Percentiles rank a stretch among this genome's conserved stretches.
Conservation (phyloP, 1,284 basidiomycete genomes). For the Trametes hirsuta region DNA sequence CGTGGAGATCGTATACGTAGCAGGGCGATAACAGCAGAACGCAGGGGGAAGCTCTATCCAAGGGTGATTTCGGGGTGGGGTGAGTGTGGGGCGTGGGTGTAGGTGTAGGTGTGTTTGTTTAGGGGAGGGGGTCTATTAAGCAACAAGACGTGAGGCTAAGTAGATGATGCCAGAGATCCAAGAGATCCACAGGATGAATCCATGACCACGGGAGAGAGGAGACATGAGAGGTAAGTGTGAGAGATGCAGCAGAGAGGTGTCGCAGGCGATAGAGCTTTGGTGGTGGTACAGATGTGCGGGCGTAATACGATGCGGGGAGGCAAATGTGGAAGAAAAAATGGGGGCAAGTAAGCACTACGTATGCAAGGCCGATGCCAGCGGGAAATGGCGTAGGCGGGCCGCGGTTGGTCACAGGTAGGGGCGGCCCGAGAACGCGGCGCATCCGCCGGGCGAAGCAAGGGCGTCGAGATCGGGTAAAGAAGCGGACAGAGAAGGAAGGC, state of each 20-base stretch:
- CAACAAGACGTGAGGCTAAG: neutral
- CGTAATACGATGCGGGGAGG: neutral
- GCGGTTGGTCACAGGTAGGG: neutral
- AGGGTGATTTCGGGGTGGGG: neutral
- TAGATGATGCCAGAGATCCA: conserved; percentile 5
- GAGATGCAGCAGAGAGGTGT: conserved; percentile 8
- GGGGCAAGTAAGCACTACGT: neutral
- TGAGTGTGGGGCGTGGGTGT: neutral
- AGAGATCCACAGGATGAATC: neutral
- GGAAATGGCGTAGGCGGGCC: neutral
- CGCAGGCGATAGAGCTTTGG: conserved; percentile 15
- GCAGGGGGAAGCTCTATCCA: conserved; percentile 16
- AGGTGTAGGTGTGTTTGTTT: neutral
- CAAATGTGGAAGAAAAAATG: neutral
- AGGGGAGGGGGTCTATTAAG: conserved; percentile 4
- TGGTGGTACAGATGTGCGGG: conserved; percentile 21
- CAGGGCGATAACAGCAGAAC: conserved; percentile 1
- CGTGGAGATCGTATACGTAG: neutral
- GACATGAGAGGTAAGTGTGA: neutral
- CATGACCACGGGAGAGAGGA: neutral
- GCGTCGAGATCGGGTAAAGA: neutral
- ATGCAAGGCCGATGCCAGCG: neutral
- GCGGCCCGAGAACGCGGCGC: neutral
- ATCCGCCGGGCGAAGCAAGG: neutral
- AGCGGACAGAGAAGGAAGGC: neutral